These are phyloP conservation scores for Didymella sp. DNA, from an alignment of 2,329 filamentous ascomycete genomes.

Conservation along the genomic window DNA sequence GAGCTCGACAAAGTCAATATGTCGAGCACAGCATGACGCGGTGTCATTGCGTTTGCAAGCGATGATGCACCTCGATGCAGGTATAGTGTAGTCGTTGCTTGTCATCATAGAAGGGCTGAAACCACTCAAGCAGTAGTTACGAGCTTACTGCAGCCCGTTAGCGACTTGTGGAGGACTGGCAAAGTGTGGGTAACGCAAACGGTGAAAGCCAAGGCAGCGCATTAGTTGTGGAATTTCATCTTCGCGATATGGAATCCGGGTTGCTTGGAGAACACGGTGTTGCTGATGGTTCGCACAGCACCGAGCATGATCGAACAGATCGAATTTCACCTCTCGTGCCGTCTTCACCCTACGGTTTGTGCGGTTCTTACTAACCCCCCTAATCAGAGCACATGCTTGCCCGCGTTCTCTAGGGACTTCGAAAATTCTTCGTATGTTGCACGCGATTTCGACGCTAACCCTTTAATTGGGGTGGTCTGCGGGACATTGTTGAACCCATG, in stretches of 20 bases:
- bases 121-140: not conserved
- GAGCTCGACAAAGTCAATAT: not conserved
- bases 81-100: not conserved
- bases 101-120: not conserved
- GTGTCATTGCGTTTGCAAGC: conserved; percentile 1
- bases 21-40: conserved; percentile 1
- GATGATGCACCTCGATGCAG: conserved; percentile 1
- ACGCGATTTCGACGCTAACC: not conserved
- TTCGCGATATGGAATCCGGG: no score
- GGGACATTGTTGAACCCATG: not conserved
- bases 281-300: not conserved
- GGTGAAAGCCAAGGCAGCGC: not conserved
- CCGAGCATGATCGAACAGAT: not conserved
- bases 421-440: not conserved
- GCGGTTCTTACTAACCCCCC: no score
- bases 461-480: not conserved
- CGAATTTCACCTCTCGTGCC: no score
- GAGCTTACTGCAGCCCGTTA: not conserved
- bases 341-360: not conserved
- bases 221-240: not conserved
- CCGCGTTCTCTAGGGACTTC: not conserved
- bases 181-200: not conserved
- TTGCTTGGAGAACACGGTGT: not conserved
- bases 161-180: not conserved
- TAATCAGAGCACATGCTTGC: not conserved